Base-by-base conservation (phyloP, 176 grass and related monocot genomes). In the Neostapfia colusana region DNA sequence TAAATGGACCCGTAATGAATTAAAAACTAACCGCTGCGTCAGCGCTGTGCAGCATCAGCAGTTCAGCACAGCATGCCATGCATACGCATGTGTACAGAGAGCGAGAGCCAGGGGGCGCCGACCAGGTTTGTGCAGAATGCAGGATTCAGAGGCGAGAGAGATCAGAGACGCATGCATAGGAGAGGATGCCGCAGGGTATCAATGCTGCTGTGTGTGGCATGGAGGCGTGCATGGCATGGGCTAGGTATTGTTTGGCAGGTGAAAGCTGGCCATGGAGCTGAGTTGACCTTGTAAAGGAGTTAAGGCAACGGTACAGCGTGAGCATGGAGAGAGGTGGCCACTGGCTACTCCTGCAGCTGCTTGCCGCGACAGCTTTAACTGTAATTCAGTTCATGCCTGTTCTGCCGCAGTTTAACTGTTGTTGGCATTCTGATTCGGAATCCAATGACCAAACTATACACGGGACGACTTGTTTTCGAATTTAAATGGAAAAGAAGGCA, bases 201-300 rank as follows among this genome's bases (percentile, higher is more conserved):
- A 65, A 27, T 36, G 42, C 50, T 36, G 42, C 50, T 54, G 50
- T 54, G 50, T 18, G 7, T 8, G 50, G 18, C 55, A 25, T 58
- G 55, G 23, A 58, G 54, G 3, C 54, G 21, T 24, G 54, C 79
- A 38, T 37, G 49, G 40, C 72, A 76, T 76, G 63, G 72, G 63
- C 40, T n/a, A 21, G 63, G 44, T 28, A 36, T 61, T 26, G 72
- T 27, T 6, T 51, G 74, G 48, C 53, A n/a, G 64, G 50, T 31
- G 73, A 70, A 75, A 25, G 46, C 69, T 81, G 79, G 45, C 34
- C 7, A 35, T 44, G 48, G 36, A 76, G 70, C 38, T 24, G 73
- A 41, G 82, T 84, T 84, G 82, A 84, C 82, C 73, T 77, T 35
- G 34, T 43, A 77, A 77, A 70, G 21, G 17, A 77, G 65, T 77